phyloP scores from a whole-genome alignment of 306 rosid genomes.

The Purshia tridentata region DNA sequence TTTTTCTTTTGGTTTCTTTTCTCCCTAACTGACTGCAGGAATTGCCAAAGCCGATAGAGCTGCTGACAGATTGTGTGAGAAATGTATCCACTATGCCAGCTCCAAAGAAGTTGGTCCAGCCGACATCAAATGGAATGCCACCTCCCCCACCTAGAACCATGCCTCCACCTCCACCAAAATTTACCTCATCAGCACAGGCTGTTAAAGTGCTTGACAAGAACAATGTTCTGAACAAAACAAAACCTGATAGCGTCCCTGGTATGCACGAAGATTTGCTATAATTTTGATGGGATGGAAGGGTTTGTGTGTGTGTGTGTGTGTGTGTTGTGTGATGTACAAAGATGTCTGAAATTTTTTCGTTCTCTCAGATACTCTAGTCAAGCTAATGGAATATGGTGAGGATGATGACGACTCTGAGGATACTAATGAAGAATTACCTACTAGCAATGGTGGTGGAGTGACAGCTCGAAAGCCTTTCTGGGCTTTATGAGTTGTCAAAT shows the following conservation, averaged over 20 bases:
- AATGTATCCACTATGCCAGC: slow-evolving; percentile 73
- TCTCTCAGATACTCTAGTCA: slow-evolving; percentile 76
- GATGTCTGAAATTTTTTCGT: slow-evolving; percentile 9
- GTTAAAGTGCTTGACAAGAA: slow-evolving; percentile 42
- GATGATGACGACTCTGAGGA: slow-evolving; percentile 80
- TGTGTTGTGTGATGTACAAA: neutral
- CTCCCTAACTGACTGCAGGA: slow-evolving; percentile 58
- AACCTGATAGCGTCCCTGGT: slow-evolving; percentile 72
- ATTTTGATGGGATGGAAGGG: neutral
- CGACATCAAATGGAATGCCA: slow-evolving; percentile 47
- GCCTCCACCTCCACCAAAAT: slow-evolving; percentile 72
- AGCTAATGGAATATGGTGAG: slow-evolving; percentile 95
- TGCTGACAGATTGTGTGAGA: slow-evolving; percentile 46
- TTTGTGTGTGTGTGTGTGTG: neutral
- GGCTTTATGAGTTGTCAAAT: slow-evolving; percentile 55
- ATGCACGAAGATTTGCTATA: slow-evolving; percentile 19
- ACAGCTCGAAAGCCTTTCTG: slow-evolving; percentile 78
- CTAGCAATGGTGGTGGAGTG: slow-evolving; percentile 24
- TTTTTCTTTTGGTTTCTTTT: slow-evolving; percentile 33
- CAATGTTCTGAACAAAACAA: slow-evolving; percentile 36
- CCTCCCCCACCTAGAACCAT: slow-evolving; percentile 50
- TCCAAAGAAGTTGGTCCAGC: slow-evolving; percentile 68
- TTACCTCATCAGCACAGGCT: slow-evolving; percentile 35
- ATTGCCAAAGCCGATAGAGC: slow-evolving; percentile 37
- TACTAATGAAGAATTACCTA: slow-evolving; percentile 40